Evolutionary conservation across 495 filamentous ascomycete genomes (phyloP), one percentile per base, ranked within the genome.

Genomic region (Aspergillus avenaceus): DNA sequence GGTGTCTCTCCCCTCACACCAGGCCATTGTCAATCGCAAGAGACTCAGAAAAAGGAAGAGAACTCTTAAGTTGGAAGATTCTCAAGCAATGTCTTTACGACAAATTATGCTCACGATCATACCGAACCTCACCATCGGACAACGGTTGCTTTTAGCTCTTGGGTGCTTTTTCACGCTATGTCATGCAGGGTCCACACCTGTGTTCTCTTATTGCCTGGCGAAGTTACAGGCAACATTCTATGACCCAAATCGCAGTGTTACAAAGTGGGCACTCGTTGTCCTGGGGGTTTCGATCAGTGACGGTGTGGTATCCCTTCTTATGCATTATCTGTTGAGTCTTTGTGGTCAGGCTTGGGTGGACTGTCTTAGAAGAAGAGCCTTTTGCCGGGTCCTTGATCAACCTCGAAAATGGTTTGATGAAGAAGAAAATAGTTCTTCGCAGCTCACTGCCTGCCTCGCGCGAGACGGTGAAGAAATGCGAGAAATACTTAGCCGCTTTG

Each of bases 381-480:
- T 96, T 42, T 72, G 73, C 47, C 81, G 81, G 3, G 78, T 96
- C 13, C 71, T 98, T 8, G 75, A 79, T 29, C 93, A 97, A 63
- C 89, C 91, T 11, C 81, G 78, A 53, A 63, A 76, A n/a, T 98
- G 90, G 86, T 96, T 96, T 56, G 87, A 90, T 51, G 70, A 79
- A 21, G 74, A 85, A 2, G 73, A 70, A 31, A 88, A 97, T 66
- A 78, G 72, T 0, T 67, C 86, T 1, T 66, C 72, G 5, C 69
- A 75, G 25, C 75, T 98, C 13, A 79, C 72, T 0, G 80, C 87
- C 45, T 86, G 80, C 43, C 78, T 97, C 4, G 88, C 93, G 56
- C 78, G 88, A 41, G 86, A 92, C 58, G 88, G 84, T 2, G 93
- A 97, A 65, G 88, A 96, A 58, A 91, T 91, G 79, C 78, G 85